These are phyloP conservation scores for Colletotrichum incanum DNA, from an alignment of 2,329 filamentous ascomycete species.

Conservation along the genomic window DNA sequence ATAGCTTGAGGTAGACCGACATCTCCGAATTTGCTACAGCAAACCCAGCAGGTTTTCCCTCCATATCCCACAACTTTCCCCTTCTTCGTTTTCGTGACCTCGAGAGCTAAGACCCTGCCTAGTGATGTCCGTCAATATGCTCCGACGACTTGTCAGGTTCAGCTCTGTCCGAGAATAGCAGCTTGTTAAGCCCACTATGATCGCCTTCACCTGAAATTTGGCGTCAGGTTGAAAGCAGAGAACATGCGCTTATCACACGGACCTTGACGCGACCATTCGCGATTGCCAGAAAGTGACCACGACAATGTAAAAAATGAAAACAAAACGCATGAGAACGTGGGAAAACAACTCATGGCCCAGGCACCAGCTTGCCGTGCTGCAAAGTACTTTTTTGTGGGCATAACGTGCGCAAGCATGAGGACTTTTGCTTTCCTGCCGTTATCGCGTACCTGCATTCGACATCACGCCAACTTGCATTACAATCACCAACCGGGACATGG, in stretches of 20 bases:
- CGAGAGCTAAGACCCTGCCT: conserved; percentile 26
- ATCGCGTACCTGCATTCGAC: conserved; percentile 25
- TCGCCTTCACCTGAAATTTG: conserved; percentile 22
- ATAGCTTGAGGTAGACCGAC: conserved; percentile 15
- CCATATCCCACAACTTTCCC: neutral
- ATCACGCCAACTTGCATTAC: conserved; percentile 12
- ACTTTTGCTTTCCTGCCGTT: conserved; percentile 1
- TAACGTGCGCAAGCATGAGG: neutral
- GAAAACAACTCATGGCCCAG: neutral
- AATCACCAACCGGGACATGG: no score
- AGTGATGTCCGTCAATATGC: conserved; percentile 18
- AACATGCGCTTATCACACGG: neutral
- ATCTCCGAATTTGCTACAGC: neutral
- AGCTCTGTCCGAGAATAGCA: conserved; percentile 29
- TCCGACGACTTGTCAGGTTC: conserved; percentile 13
- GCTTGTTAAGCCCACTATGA: neutral
- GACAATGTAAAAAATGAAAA: neutral
- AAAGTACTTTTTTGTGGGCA: neutral
- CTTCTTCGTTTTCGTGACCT: neutral
- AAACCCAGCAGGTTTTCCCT: neutral
- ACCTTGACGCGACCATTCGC: neutral
- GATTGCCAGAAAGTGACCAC: neutral
- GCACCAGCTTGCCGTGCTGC: neutral
- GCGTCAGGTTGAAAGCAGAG: neutral
- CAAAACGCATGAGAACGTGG: neutral